Conservation (phyloP, 225 moss, liverwort and hornwort genomes). For the Physcomitrium patens region DNA sequence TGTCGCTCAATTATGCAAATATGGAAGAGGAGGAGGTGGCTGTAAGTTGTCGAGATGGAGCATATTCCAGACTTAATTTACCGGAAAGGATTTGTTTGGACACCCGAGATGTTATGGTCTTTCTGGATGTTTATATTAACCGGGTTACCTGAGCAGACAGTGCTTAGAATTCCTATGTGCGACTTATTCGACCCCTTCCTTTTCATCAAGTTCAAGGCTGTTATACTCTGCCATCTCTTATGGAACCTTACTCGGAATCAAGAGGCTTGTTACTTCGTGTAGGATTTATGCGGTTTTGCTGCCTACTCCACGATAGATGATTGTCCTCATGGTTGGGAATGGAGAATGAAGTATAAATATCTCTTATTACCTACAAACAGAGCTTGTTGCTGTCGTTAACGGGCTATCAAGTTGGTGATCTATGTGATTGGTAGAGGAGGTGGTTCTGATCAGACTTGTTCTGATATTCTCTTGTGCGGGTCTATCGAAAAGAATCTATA, state of each 20-base stretch:
- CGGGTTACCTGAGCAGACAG: slow-evolving; percentile 6
- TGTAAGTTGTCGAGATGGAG: slow-evolving; percentile 18
- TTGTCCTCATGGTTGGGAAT: slow-evolving; percentile 10
- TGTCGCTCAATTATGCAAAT: slow-evolving; percentile 13
- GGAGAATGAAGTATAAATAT: slow-evolving; percentile 18
- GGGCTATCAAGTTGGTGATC: slow-evolving; percentile 16
- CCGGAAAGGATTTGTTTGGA: slow-evolving; percentile 12
- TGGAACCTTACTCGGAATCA: slow-evolving; percentile 2
- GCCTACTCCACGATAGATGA: slow-evolving; percentile 5
- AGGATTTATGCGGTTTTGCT: slow-evolving; percentile 9
- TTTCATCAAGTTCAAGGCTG: background rate
- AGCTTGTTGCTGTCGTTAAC: background rate
- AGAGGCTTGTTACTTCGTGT: slow-evolving; percentile 15
- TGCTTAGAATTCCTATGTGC: background rate
- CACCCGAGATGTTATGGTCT: slow-evolving; percentile 2
- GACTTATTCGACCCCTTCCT: background rate
- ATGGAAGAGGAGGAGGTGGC: slow-evolving; percentile 26
- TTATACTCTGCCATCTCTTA: slow-evolving; percentile 10
- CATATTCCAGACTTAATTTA: background rate
- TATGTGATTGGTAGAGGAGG: background rate
- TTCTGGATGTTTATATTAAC: background rate
- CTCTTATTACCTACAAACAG: background rate
- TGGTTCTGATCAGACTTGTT: slow-evolving; percentile 15
- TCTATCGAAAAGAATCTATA: slow-evolving; percentile 14
- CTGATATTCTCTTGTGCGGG: slow-evolving; percentile 6